Evolutionary conservation across 352 stramenopile genomes (phyloP).

Genomic region (Aphanomyces euteiches): DNA sequence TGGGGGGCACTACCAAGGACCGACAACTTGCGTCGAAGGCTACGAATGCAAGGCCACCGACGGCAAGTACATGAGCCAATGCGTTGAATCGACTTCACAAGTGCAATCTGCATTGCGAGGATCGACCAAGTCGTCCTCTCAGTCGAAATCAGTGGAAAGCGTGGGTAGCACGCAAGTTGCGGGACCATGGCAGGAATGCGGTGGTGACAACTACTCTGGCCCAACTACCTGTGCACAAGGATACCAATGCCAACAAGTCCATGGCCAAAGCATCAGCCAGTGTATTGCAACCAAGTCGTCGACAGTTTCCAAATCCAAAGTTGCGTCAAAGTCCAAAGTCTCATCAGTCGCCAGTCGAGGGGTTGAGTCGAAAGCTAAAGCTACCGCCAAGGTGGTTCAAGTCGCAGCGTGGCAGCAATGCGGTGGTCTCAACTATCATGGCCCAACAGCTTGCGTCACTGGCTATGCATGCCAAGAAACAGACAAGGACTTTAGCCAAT

Average conservation of each 20-base stretch:
- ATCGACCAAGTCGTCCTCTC: no score
- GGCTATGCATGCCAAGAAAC: slow-evolving; percentile 19
- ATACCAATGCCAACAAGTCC: not conserved
- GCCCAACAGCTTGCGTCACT: slow-evolving; percentile 7
- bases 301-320: not conserved
- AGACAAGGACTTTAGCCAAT: slow-evolving; percentile 10
- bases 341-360: no score
- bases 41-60: slow-evolving; percentile 11
- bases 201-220: slow-evolving; percentile 24
- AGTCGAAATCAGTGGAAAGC: no score
- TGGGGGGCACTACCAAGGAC: slow-evolving; percentile 9
- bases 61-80: slow-evolving; percentile 12
- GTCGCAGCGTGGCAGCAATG: slow-evolving; percentile 25
- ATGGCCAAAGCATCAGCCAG: not conserved
- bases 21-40: slow-evolving; percentile 15
- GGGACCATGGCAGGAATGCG: slow-evolving; percentile 17
- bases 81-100: not conserved
- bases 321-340: no score
- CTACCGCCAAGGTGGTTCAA: slow-evolving; percentile 2
- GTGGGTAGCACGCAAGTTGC: not conserved
- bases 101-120: no score
- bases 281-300: slow-evolving; percentile 16
- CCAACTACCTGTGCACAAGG: slow-evolving; percentile 8
- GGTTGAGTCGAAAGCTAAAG: not conserved
- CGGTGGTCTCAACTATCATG: slow-evolving; percentile 13